phyloP scores from a whole-genome alignment of 2,329 filamentous ascomycete genomes.

The Pestalotiopsis sp. region DNA sequence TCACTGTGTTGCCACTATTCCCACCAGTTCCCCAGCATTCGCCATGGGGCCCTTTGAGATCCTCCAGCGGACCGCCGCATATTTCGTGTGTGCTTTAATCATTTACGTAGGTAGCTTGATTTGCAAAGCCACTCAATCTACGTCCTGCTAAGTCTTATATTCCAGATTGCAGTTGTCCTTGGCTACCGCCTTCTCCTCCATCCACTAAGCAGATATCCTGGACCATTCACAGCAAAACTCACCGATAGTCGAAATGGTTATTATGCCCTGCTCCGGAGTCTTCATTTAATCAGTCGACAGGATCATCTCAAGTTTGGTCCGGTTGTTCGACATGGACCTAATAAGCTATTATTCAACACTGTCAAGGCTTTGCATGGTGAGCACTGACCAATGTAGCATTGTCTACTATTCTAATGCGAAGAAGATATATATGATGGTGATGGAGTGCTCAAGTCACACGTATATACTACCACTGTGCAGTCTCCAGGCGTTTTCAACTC shows the following conservation, averaged over 20 bases:
- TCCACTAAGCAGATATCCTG: background rate
- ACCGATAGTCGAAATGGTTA: background rate
- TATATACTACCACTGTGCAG: constrained; percentile 16
- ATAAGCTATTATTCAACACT: constrained; percentile 22
- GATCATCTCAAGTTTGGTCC: constrained; percentile 10
- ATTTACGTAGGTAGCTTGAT: background rate
- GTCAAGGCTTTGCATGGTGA: constrained; percentile 15
- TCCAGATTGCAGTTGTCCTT: background rate
- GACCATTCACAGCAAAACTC: background rate
- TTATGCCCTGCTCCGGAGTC: background rate
- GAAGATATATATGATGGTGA: constrained; percentile 23
- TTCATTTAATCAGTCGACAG: background rate
- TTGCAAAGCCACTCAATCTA: background rate
- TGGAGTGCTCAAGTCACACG: constrained; percentile 18
- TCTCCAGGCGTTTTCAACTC: constrained; percentile 15
- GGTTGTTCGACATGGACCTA: constrained; percentile 19
- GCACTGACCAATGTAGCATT: no score
- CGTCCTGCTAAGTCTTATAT: background rate
- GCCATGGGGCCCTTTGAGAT: background rate
- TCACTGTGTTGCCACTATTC: no score
- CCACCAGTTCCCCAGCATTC: no score
- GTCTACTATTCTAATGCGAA: background rate
- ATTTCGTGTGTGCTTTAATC: background rate
- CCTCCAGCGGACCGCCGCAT: background rate
- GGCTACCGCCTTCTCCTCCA: background rate